Conservation (phyloP, 1,284 basidiomycete genomes). For the Papiliotrema fonsecae region DNA sequence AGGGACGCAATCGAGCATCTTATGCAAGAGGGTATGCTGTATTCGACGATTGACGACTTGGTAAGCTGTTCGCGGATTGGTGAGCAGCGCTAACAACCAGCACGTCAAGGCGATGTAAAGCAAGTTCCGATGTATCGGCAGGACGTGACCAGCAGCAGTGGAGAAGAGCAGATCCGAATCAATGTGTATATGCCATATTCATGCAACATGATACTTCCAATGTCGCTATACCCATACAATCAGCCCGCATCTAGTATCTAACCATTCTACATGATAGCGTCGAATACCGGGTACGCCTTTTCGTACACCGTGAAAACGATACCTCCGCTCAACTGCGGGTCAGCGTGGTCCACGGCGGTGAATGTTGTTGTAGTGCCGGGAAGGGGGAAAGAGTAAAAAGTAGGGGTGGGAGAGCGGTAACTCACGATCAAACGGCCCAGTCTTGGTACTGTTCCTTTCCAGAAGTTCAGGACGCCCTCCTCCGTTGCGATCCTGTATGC, state of each 20-base stretch:
- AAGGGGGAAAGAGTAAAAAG: no score
- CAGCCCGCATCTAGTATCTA: no score
- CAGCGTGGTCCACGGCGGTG: background rate
- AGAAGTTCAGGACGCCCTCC: slow-evolving; percentile 82
- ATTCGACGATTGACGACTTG: slow-evolving; percentile 61
- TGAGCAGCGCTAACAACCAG: slow-evolving; percentile 10
- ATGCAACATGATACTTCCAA: no score
- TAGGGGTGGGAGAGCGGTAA: slow-evolving; percentile 17
- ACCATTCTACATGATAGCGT: slow-evolving; percentile 4
- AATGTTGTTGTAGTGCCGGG: no score
- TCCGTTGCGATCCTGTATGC: slow-evolving; percentile 85
- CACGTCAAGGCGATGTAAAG: slow-evolving; percentile 26
- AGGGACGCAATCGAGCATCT: slow-evolving; percentile 64
- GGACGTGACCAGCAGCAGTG: no score
- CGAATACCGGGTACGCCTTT: slow-evolving; percentile 42
- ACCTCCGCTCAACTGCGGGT: slow-evolving; percentile 75
- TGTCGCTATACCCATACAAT: no score
- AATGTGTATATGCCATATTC: no score
- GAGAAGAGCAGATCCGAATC: background rate
- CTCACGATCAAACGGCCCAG: slow-evolving; percentile 76
- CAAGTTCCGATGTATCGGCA: no score
- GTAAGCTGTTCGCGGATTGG: slow-evolving; percentile 22
- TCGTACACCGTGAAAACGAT: slow-evolving; percentile 95
- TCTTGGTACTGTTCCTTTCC: slow-evolving; percentile 92
- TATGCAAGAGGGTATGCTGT: slow-evolving; percentile 64